Conservation (phyloP, 2,329 filamentous ascomycete species). For the Pezicula radicicola region DNA sequence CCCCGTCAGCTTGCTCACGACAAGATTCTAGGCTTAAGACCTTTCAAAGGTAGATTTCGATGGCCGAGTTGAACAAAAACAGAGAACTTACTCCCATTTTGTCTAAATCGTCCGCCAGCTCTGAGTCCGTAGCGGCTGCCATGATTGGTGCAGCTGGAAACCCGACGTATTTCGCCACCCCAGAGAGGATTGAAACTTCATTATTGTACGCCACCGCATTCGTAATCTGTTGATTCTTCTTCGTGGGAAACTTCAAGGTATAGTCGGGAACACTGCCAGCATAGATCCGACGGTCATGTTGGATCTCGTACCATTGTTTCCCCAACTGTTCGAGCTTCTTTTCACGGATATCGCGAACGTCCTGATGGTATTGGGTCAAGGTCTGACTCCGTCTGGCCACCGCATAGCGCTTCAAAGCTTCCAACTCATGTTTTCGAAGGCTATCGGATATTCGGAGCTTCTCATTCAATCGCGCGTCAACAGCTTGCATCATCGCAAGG, state of each 20-base stretch:
- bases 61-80: slow-evolving; percentile 5
- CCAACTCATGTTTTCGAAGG: slow-evolving; percentile 69
- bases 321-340: slow-evolving; percentile 76
- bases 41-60: slow-evolving; percentile 3
- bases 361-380: slow-evolving; percentile 88
- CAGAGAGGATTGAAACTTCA: slow-evolving; percentile 87
- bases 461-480: slow-evolving; percentile 78
- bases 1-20: slow-evolving; percentile 12
- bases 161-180: slow-evolving; percentile 90
- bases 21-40: neutral
- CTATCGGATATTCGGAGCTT: slow-evolving; percentile 74
- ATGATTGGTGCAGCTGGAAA: slow-evolving; percentile 94
- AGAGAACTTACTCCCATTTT: slow-evolving; percentile 74
- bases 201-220: slow-evolving; percentile 92
- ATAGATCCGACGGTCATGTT: slow-evolving; percentile 77
- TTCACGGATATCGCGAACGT: slow-evolving; percentile 79
- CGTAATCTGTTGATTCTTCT: slow-evolving; percentile 71
- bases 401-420: slow-evolving; percentile 70
- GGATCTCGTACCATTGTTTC: slow-evolving; percentile 88
- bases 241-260: slow-evolving; percentile 75
- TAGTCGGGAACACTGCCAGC: slow-evolving; percentile 80
- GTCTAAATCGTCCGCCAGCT: slow-evolving; percentile 83
- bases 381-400: slow-evolving; percentile 82
- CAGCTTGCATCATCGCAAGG: slow-evolving; percentile 81
- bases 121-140: slow-evolving; percentile 64